phyloP scores from a whole-genome alignment of 2,329 filamentous ascomycete genomes.

The Rhynchosporium agropyri region DNA sequence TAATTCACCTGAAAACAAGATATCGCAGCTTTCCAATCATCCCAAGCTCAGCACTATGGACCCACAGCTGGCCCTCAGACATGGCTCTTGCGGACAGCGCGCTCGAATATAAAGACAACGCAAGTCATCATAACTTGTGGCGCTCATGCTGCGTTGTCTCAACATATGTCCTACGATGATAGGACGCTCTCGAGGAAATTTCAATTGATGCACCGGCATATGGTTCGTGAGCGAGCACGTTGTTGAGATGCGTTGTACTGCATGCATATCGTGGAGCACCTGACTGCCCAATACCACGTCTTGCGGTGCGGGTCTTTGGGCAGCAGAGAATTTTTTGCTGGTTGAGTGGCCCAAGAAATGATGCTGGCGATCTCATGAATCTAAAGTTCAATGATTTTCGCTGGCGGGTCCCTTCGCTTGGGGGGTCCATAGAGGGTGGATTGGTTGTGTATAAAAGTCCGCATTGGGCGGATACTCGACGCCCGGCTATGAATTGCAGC shows the following conservation, averaged over 20 bases:
- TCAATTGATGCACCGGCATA: slow-evolving; percentile 25
- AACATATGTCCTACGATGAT: slow-evolving; percentile 28
- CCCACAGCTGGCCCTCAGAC: slow-evolving; percentile 9
- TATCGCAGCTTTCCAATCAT: slow-evolving; percentile 9
- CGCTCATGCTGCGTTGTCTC: slow-evolving; percentile 24
- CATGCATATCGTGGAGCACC: slow-evolving; percentile 16
- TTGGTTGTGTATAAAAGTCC: slow-evolving; percentile 19
- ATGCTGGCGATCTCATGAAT: slow-evolving; percentile 16
- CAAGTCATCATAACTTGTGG: slow-evolving; percentile 2
- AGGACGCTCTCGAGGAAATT: slow-evolving; percentile 14
- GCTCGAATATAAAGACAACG: slow-evolving; percentile 10
- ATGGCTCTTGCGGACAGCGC: slow-evolving; percentile 6
- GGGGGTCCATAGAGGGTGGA: slow-evolving; percentile 18
- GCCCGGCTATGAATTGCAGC: slow-evolving; percentile 1
- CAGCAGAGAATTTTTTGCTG: slow-evolving; percentile 14
- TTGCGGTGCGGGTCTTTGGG: slow-evolving; percentile 16
- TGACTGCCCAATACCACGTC: slow-evolving; percentile 24
- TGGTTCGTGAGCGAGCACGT: slow-evolving; percentile 15
- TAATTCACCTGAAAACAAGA: background rate
- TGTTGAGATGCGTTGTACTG: slow-evolving; percentile 21
- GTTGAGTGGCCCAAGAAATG: slow-evolving; percentile 10
- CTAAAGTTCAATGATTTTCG: slow-evolving; percentile 9
- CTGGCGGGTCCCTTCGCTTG: slow-evolving; percentile 14
- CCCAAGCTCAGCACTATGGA: slow-evolving; percentile 8
- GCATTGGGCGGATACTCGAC: slow-evolving; percentile 12